Evolutionary conservation across 2,329 filamentous ascomycete genomes (phyloP), one percentile per base, ranked within the genome.

Genomic region (Claviceps spartinae): DNA sequence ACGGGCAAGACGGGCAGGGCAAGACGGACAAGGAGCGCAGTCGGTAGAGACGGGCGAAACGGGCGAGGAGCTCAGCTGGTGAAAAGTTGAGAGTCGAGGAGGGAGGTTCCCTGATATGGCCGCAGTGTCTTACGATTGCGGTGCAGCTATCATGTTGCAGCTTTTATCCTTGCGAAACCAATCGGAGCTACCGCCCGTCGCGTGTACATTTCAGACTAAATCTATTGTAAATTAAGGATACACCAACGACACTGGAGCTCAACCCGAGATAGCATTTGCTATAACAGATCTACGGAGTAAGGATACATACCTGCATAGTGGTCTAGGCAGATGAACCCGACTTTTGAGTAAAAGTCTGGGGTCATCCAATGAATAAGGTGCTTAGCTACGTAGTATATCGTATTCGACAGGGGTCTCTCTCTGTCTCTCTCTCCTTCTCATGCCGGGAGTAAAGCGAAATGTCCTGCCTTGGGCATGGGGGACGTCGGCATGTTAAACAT

Each of bases 1-100:
- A 49, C 41, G 5, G 56, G 57, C 48, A 55, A 49, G 22, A 22
- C 22, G 22, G 20, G 20, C 20, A 22, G 5, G 56, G 57, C 47
- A 55, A 49, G 45, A 42, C 36, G 7, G 52, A 59, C 36, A 55
- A 57, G 18, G 50, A 55, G 37, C 18, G 37, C n/a, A 38, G 42
- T 42, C 53, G 22, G 26, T 40, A 40, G 14, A 47, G 48, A 43
- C 48, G 44, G 47, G 24, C 16, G 41, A 40, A 5, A 36, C 22
- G 13, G 38, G 14, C 38, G 24, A 44, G 18, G 41, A 37, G 34
- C 43, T 42, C 44, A 30, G 50, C 22, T 7, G 30, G 18, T 49
- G 40, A 42, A 40, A 13, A 14, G n/a, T 7, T 11, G 20, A 14
- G 26, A 20, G 11, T 16, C 34, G 47, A 30, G 14, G 16, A 30